Base-by-base conservation (phyloP, 305 asterid species). In the Nicotiana rustica region DNA sequence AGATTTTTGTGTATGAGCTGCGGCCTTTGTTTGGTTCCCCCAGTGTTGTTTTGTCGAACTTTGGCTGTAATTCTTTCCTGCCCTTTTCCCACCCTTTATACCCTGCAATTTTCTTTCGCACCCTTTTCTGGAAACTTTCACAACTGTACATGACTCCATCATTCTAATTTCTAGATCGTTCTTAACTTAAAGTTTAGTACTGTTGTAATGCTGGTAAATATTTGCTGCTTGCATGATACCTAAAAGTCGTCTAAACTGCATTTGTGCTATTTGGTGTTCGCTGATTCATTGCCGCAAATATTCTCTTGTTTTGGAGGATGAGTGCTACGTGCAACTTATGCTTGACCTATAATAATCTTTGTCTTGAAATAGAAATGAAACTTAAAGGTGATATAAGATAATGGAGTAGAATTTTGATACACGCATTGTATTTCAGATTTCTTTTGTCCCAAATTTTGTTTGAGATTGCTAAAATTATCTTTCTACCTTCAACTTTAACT, bases 281-380 rank as follows among this genome's bases (percentile, higher is more conserved):
- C 79, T 21, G 79, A 49, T 71, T 19, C 36, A 21, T 71, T 71
- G 78, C 62, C 79, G 14, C 10, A 5, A 19, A 44, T 44, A 44
- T 70, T 70, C 60, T 44, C 36, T 71, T 44, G 60, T 71, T 44
- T 41, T 71, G 78, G 13, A 71, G 78, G 6, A 71, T 71, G 12
- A 70, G 49, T 71, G 78, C 19, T 19, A 44, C 52, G 52, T 55
- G n/a, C 59, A 55, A 55, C 59, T 55, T 49, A 25, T 73, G 41
- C 25, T 73, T 73, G 79, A 7, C 44, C 64, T 25, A 6, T 21
- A 15, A 7, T 75, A 49, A 14, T 75, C 4, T 29, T 12, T 52
- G 8, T 76, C 79, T 25, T 75, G 65, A 75, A 75, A 55, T 75
- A 17, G 19, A 75, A 75, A 71, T 73, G 62, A 25, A 76, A 75